Evolutionary conservation across 106 monocot species (phyloP).

Genomic region (Dendrobium officinale): DNA sequence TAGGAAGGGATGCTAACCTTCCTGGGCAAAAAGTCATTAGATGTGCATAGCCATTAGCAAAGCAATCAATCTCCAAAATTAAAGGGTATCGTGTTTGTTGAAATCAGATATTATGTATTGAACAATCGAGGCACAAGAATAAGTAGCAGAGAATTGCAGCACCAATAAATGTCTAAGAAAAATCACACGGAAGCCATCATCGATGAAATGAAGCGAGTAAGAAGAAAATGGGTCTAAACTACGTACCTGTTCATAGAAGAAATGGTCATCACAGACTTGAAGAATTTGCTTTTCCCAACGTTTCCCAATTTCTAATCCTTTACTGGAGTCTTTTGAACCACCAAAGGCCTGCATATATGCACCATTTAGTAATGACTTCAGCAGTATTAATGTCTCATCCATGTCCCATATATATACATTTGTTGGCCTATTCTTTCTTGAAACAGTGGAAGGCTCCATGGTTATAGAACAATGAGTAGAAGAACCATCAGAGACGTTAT

Average conservation of each 20-base stretch:
- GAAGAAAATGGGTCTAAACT: neutral
- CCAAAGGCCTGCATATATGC: conserved; percentile 53
- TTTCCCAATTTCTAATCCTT: conserved; percentile 67
- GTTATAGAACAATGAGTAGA: conserved; percentile 5
- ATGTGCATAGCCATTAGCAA: neutral
- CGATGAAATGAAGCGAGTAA: neutral
- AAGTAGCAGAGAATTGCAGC: neutral
- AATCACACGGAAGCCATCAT: neutral
- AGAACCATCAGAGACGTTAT: neutral
- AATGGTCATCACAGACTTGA: conserved; percentile 72
- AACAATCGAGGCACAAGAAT: neutral
- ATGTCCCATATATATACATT: conserved; percentile 95
- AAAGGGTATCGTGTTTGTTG: neutral
- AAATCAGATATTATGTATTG: neutral
- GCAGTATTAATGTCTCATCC: conserved; percentile 89
- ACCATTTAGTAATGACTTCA: conserved; percentile 84
- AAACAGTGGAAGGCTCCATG: neutral
- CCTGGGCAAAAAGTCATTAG: neutral
- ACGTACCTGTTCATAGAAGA: conserved; percentile 82
- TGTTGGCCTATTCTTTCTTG: conserved; percentile 5
- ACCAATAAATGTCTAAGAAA: neutral
- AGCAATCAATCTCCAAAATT: neutral
- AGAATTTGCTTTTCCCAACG: conserved; percentile 82
- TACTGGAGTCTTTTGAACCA: conserved; percentile 60
- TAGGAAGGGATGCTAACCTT: neutral